A percentile compares a stretch with the other conserved stretches of the same genome.
phyloP scores from a whole-genome alignment of 2,329 filamentous ascomycete species.

The Fusarium dimerum region DNA sequence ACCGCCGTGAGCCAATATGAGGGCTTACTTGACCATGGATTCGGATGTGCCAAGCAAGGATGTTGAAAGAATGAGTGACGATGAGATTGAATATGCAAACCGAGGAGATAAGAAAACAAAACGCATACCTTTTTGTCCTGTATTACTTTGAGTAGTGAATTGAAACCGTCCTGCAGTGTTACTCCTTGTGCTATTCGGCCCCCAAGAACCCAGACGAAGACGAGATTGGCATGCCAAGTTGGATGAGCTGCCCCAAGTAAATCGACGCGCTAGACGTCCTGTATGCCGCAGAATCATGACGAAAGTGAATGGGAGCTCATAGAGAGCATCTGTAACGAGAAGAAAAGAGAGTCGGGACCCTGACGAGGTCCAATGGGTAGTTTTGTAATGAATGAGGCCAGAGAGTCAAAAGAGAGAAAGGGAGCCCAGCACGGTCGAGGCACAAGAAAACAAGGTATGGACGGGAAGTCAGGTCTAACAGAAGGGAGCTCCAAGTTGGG shows the following conservation, averaged over 20 bases:
- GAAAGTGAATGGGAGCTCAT: slow-evolving; percentile 6
- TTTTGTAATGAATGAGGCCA: slow-evolving; percentile 1
- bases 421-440: slow-evolving; percentile 18
- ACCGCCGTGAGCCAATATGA: neutral
- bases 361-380: slow-evolving; percentile 11
- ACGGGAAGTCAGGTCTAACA: slow-evolving; percentile 11
- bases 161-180: slow-evolving; percentile 16
- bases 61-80: neutral
- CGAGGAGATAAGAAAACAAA: neutral
- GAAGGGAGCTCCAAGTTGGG: neutral
- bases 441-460: slow-evolving; percentile 13
- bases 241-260: slow-evolving; percentile 19
- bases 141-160: slow-evolving; percentile 33
- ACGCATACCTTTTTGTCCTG: slow-evolving; percentile 28
- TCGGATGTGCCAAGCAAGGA: neutral
- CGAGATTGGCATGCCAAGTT: slow-evolving; percentile 18
- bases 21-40: neutral
- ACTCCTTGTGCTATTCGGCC: slow-evolving; percentile 13
- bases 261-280: slow-evolving; percentile 29
- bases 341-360: slow-evolving; percentile 10
- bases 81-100: neutral
- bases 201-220: slow-evolving; percentile 17
- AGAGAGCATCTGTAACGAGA: neutral
- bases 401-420: slow-evolving; percentile 16
- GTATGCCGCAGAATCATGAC: slow-evolving; percentile 28